These are phyloP conservation scores for Fusarium globosum DNA, from an alignment of 2,329 filamentous ascomycete species.

Conservation along the genomic window DNA sequence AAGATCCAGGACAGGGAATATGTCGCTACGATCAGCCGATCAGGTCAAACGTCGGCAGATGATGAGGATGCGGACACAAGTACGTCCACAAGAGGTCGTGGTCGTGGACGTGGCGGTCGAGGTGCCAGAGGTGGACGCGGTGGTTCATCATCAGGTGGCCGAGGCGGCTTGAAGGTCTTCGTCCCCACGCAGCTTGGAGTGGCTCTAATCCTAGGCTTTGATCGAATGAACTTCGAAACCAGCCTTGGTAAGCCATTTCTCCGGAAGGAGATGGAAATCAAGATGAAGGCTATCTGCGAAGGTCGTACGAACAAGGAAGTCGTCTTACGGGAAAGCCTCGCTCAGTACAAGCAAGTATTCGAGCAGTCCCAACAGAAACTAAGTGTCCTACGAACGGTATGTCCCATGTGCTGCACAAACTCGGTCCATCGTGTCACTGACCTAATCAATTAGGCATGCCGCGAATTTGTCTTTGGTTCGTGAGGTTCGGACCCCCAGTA, in stretches of 20 bases:
- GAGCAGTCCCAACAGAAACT: conserved; percentile 82
- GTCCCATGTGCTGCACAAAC: conserved; percentile 46
- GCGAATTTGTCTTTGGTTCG: conserved; percentile 50
- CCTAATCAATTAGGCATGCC: conserved; percentile 48
- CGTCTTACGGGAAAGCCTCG: conserved; percentile 84
- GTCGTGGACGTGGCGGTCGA: conserved; percentile 60
- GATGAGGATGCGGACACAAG: conserved; percentile 54
- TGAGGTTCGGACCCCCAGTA: conserved; percentile 17
- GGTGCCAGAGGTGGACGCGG: conserved; percentile 53
- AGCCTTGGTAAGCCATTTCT: conserved; percentile 96
- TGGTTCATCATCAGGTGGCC: conserved; percentile 55
- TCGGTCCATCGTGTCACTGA: conserved; percentile 27
- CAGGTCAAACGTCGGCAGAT: conserved; percentile 50
- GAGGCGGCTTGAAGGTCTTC: conserved; percentile 79
- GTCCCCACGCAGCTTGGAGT: conserved; percentile 92
- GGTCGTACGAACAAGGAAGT: conserved; percentile 78
- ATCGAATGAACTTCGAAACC: conserved; percentile 91
- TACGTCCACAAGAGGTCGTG: conserved; percentile 57
- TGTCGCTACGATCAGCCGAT: conserved; percentile 71
- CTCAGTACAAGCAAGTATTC: conserved; percentile 89
- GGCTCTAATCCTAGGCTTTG: conserved; percentile 92
- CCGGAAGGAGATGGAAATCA: conserved; percentile 96
- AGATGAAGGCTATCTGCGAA: conserved; percentile 97
- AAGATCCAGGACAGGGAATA: conserved; percentile 95
- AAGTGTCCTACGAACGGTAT: conserved; percentile 70